Evolutionary conservation across 140 eudicot genomes (phyloP), one percentile per base, ranked within the genome.

Genomic region (Flaveria floridana): DNA sequence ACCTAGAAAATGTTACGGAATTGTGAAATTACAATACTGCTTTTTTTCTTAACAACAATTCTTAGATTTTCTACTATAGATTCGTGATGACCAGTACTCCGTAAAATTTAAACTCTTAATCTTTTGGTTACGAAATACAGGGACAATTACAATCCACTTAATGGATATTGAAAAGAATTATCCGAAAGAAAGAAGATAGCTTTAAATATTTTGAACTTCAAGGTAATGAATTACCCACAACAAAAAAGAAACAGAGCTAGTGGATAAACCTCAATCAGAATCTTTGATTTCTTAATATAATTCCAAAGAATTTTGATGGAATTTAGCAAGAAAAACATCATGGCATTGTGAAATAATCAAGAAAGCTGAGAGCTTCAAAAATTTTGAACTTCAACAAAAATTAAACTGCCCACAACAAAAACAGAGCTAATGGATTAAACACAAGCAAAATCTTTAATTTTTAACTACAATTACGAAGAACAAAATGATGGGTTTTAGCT

Each of bases 371-470:
- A 34, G 41, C 12, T 44, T 44, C 13, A 44, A 44, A 44, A 7
- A 1, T 1, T 44, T 44, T 44, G 3, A 44, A 44, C 14, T 44
- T 7, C 14, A 44, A 44, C 12, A 11, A 7, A 44, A 1, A 34
- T 34, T 10, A 9, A 44, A 44, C 12, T 34, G 11, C 13, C 12
- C 12, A 11, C 12, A 44, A 44, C 12, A 44, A 44, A 7, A 44
- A 44, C 50, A 44, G 50, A 44, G 50, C 14, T 74, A 69, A 74
- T 65, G 18, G 8, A 21, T 20, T 58, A 14, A 73, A 57, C 14
- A 37, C 56, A 46, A 42, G 34, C 6, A 23, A 15, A 76, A 55
- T 13, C 16, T 71, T 34, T 3, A 8, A 52, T 0, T 21, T 78
- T 44, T 8, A 1, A 44, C 2, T 44, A 11, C 13, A 44, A 44